Evolutionary conservation across 192 early-diverging fungal genomes (phyloP), one percentile per base, ranked within the genome.

Genomic region (Phycomyces blakesleeanus): DNA sequence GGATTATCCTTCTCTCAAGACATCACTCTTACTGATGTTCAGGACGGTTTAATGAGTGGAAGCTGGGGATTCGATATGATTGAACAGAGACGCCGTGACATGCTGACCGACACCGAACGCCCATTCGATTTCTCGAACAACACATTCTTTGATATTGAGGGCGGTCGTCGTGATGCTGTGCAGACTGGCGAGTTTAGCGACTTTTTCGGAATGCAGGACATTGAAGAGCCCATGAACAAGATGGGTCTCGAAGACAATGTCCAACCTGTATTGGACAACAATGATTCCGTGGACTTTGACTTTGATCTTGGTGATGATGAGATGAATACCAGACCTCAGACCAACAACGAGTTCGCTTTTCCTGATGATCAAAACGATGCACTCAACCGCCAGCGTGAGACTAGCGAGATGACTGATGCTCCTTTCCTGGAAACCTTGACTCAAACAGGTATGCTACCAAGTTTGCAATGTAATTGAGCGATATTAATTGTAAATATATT

Each of bases 141-240:
- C n/a, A 24, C 27, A 0, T 44, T 59, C 25, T 29, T 38, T 29
- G 83, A 82, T 47, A 78, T 83, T 16, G 87, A 89, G 71, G 55
- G 80, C 20, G 85, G 73, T 5, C 80, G 87, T 50, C 59, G 67
- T 51, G 67, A 69, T 26, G 34, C 27, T n/a, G 86, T 84, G 26
- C 81, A 79, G 14, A 34, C 29, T 34, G 29, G 29, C 29, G 29
- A 34, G 29, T 34, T 34, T 34, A 34, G 29, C 29, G 29, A 34
- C 29, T 34, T 34, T 34, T 34, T 34, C 7, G 77, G 68, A 39
- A 52, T 58, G 11, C 27, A 25, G 15, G 77, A 80, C 12, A 47
- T 26, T 21, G 68, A 62, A 39, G 72, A 29, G 39, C 63, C 71
- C 5, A 37, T 63, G 16, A 57, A 69, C 27, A 51, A 52, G 10